A percentile compares a stretch with the other conserved stretches of the same genome.
These are phyloP conservation scores for Hebeloma cylindrosporum DNA, from an alignment of 768 basidiomycete genomes.

Conservation along the genomic window DNA sequence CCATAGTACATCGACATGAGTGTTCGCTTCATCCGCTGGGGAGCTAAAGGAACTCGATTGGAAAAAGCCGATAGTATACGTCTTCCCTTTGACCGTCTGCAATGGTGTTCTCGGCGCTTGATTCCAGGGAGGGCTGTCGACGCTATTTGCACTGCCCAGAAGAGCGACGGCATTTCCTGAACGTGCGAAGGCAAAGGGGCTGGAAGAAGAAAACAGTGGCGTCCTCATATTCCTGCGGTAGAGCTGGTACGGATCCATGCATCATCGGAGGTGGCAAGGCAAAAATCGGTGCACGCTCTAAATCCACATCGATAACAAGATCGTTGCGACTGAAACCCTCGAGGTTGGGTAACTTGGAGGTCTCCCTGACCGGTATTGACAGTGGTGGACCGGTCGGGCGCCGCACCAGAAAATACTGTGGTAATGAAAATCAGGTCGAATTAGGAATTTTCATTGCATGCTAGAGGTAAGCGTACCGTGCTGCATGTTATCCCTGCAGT, in stretches of 20 bases:
- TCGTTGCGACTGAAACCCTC: conserved; percentile 42
- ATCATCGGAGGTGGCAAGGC: conserved; percentile 33
- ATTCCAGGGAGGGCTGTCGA: conserved; percentile 36
- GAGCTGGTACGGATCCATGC: conserved; percentile 39
- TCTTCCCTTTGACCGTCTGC: conserved; percentile 31
- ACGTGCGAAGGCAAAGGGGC: conserved; percentile 38
- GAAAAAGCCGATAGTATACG: conserved; percentile 41
- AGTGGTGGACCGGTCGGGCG: conserved; percentile 43
- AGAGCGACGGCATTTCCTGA: conserved; percentile 36
- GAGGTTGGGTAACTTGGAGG: conserved; percentile 41
- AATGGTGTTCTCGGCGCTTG: conserved; percentile 30
- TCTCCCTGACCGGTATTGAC: conserved; percentile 43
- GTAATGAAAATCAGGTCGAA: too few species aligned
- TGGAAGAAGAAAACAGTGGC: conserved; percentile 41
- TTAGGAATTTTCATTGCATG: too few species aligned
- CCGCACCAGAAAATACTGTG: too few species aligned
- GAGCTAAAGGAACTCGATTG: conserved; percentile 36
- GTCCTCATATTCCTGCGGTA: conserved; percentile 34
- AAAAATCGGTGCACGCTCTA: conserved; percentile 42
- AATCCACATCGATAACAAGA: conserved; percentile 37
- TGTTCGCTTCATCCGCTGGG: conserved; percentile 23
- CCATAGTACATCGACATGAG: conserved; percentile 42
- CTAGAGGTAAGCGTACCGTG: too few species aligned
- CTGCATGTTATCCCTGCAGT: too few species aligned
- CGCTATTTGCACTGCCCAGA: conserved; percentile 38